phyloP scores from a whole-genome alignment of 352 stramenopile genomes.

The Pythium guiyangense region DNA sequence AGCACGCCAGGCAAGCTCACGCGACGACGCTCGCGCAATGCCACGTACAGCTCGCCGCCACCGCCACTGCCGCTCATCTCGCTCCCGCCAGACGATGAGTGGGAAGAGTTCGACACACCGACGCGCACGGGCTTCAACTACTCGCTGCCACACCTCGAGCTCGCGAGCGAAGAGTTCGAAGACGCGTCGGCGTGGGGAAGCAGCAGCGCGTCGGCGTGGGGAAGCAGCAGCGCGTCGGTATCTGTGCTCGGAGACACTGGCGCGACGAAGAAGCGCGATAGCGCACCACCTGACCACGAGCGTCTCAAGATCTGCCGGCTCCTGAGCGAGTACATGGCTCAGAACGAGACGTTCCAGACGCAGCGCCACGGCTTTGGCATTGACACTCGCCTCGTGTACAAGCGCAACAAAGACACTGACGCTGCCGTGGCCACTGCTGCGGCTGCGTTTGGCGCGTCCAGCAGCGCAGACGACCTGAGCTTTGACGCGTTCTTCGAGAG shows the following conservation, averaged over 20 bases:
- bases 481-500: constrained; percentile 76
- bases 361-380: constrained; percentile 54
- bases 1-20: constrained; percentile 16
- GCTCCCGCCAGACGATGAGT: constrained; percentile 57
- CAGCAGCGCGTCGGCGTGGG: too few relatives aligned
- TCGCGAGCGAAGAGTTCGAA: constrained; percentile 29
- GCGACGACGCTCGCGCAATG: constrained; percentile 40
- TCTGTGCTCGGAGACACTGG: background rate
- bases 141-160: constrained; percentile 34
- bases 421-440: background rate
- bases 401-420: constrained; percentile 45
- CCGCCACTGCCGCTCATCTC: constrained; percentile 63
- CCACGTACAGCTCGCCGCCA: constrained; percentile 29
- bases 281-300: constrained; percentile 9
- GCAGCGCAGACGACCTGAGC: constrained; percentile 27
- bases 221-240: too few relatives aligned
- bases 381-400: constrained; percentile 58
- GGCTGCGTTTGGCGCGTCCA: background rate
- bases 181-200: constrained; percentile 10
- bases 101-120: constrained; percentile 58
- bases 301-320: constrained; percentile 29
- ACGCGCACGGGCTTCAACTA: constrained; percentile 61
- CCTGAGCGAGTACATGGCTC: constrained; percentile 65
- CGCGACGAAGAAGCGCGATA: background rate
- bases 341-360: constrained; percentile 61